Evolutionary conservation across 495 filamentous ascomycete species (phyloP).

Genomic region (Penicillium cinerascens): DNA sequence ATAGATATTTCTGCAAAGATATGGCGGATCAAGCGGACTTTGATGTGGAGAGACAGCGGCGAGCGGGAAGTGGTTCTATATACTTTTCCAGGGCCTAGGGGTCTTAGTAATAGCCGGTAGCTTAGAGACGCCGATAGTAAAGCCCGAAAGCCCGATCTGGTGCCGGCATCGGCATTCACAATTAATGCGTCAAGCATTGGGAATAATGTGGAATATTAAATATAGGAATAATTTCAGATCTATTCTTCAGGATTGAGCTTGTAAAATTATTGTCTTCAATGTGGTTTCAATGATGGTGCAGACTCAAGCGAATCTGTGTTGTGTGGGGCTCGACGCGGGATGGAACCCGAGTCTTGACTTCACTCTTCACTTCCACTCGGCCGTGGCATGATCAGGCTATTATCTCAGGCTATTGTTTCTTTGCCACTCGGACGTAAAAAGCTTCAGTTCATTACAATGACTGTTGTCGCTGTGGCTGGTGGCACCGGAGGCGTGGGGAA

Average conservation of each 20-base stretch:
- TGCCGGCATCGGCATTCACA: slow-evolving; percentile 8
- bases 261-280: neutral
- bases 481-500: slow-evolving; percentile 51
- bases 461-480: slow-evolving; percentile 50
- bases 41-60: neutral
- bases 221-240: neutral
- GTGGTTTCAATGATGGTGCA: neutral
- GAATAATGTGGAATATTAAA: neutral
- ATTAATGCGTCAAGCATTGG: neutral
- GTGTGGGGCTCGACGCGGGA: slow-evolving; percentile 11
- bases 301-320: neutral
- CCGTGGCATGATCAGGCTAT: no score
- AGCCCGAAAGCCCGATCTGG: slow-evolving; percentile 29
- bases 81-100: slow-evolving; percentile 3
- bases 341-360: slow-evolving; percentile 5
- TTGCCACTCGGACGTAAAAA: neutral
- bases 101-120: slow-evolving; percentile 20
- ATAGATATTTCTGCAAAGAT: slow-evolving; percentile 2
- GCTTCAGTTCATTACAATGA: slow-evolving; percentile 19
- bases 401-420: neutral
- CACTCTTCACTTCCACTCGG: neutral
- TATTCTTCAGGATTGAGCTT: neutral
- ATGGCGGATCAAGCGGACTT: neutral
- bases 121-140: slow-evolving; percentile 18
- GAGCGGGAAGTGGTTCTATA: slow-evolving; percentile 22